These are phyloP conservation scores for Chiua virens DNA, from an alignment of 768 basidiomycete species.

Conservation along the genomic window DNA sequence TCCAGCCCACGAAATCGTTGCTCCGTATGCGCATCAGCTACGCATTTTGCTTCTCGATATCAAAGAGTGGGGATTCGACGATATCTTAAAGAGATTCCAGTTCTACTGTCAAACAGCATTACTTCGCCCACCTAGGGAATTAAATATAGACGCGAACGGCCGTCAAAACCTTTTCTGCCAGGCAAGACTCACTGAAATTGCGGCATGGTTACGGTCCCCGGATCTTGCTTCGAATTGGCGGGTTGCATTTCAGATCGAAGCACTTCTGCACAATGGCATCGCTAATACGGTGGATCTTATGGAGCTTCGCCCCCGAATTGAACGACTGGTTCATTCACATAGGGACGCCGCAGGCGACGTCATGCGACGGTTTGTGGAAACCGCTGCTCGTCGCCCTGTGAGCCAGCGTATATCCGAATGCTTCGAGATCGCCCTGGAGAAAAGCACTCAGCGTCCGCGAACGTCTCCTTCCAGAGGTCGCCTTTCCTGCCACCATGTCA, in stretches of 20 bases:
- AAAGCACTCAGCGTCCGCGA: constrained; percentile 17
- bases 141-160: constrained; percentile 48
- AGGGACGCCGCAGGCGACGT: constrained; percentile 43
- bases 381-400: constrained; percentile 45
- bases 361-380: constrained; percentile 55
- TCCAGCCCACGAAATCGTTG: constrained; percentile 55
- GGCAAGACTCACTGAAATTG: constrained; percentile 47
- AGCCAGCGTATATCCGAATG: constrained; percentile 44
- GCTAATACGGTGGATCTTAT: constrained; percentile 61
- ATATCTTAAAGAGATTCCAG: constrained; percentile 49
- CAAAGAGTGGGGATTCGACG: constrained; percentile 32
- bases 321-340: constrained; percentile 37
- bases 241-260: constrained; percentile 77
- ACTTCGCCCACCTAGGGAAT: constrained; percentile 36
- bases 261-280: constrained; percentile 59
- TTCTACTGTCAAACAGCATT: constrained; percentile 53
- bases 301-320: constrained; percentile 44
- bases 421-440: constrained; percentile 39
- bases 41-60: constrained; percentile 58
- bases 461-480: constrained; percentile 33
- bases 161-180: constrained; percentile 50
- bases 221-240: constrained; percentile 46
- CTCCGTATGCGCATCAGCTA: constrained; percentile 72
- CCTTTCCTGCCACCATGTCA: constrained; percentile 73
- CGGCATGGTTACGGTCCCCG: constrained; percentile 43